phyloP scores from a whole-genome alignment of 805 yeast species.

The Cephaloascus fragrans region DNA sequence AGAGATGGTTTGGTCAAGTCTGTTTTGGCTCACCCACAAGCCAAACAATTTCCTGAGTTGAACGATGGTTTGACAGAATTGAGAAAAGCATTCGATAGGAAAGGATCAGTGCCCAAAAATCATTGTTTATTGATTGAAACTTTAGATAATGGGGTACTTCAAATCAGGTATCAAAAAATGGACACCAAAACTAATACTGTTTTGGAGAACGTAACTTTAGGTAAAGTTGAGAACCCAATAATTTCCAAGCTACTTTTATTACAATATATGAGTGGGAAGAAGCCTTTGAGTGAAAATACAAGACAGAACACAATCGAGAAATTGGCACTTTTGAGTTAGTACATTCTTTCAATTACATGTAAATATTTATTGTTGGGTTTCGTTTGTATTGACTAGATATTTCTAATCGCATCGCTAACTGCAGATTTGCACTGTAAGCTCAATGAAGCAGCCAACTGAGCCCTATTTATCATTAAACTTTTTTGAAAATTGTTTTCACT shows the following conservation, averaged over 20 bases:
- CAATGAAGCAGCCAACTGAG: neutral
- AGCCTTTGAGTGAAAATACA: constrained; percentile 53
- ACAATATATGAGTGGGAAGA: constrained; percentile 64
- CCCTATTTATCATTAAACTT: neutral
- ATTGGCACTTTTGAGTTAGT: constrained; percentile 7
- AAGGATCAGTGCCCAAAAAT: constrained; percentile 69
- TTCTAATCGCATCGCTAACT: neutral
- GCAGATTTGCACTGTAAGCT: neutral
- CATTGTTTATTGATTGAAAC: constrained; percentile 55
- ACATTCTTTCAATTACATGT: too few species aligned
- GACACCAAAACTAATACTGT: constrained; percentile 18
- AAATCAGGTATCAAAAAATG: constrained; percentile 30
- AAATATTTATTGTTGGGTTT: too few species aligned
- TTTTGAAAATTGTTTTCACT: neutral
- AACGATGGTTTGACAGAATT: constrained; percentile 59
- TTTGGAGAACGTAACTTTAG: constrained; percentile 27
- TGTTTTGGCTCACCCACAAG: constrained; percentile 54
- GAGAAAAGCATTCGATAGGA: constrained; percentile 48
- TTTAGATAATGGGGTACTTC: constrained; percentile 34
- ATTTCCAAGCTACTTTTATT: constrained; percentile 61
- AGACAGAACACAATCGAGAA: constrained; percentile 31
- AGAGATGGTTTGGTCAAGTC: constrained; percentile 85
- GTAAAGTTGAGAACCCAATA: constrained; percentile 50
- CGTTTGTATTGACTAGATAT: too few species aligned
- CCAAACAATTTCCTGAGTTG: constrained; percentile 33